Evolutionary conservation across 2,329 filamentous ascomycete species (phyloP).

Genomic region (Raffaelea arxii): DNA sequence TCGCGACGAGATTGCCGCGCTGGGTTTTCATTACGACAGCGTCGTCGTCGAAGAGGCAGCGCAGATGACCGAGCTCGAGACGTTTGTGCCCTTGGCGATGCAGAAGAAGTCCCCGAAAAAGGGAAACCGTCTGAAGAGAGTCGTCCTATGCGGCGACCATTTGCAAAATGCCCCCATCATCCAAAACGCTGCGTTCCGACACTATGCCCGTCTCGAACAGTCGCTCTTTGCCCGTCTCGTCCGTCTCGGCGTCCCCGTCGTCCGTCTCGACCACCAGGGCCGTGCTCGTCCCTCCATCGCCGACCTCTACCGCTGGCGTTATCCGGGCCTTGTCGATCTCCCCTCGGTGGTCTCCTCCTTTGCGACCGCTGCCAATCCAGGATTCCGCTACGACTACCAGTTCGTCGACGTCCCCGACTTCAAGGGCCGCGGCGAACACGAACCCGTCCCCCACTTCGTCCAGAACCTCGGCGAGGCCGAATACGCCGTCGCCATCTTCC

Average conservation of each 20-base stretch:
- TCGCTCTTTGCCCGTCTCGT: constrained; percentile 88
- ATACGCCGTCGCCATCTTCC: constrained; percentile 88
- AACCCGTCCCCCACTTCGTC: constrained; percentile 88
- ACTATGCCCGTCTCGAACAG: constrained; percentile 94
- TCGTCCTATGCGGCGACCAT: constrained; percentile 91
- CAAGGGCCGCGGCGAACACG: constrained; percentile 77
- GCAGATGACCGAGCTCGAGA: constrained; percentile 95
- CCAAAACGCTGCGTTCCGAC: constrained; percentile 85
- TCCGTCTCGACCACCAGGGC: constrained; percentile 87
- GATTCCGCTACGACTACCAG: constrained; percentile 89
- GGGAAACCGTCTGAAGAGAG: constrained; percentile 69
- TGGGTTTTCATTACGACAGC: constrained; percentile 98
- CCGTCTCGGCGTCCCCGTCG: constrained; percentile 81
- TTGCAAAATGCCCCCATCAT: constrained; percentile 94
- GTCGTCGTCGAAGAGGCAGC: constrained; percentile 98
- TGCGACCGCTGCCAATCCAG: constrained; percentile 72
- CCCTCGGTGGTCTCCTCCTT: constrained; percentile 71
- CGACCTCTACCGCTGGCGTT: constrained; percentile 87
- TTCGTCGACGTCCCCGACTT: constrained; percentile 95
- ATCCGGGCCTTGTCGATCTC: constrained; percentile 69
- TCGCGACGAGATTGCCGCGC: constrained; percentile 73
- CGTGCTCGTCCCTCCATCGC: constrained; percentile 82
- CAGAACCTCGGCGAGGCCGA: constrained; percentile 96
- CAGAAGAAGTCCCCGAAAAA: constrained; percentile 60
- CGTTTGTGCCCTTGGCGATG: constrained; percentile 89